Conservation (phyloP, 768 basidiomycete species). For the Obba rivulosa region DNA sequence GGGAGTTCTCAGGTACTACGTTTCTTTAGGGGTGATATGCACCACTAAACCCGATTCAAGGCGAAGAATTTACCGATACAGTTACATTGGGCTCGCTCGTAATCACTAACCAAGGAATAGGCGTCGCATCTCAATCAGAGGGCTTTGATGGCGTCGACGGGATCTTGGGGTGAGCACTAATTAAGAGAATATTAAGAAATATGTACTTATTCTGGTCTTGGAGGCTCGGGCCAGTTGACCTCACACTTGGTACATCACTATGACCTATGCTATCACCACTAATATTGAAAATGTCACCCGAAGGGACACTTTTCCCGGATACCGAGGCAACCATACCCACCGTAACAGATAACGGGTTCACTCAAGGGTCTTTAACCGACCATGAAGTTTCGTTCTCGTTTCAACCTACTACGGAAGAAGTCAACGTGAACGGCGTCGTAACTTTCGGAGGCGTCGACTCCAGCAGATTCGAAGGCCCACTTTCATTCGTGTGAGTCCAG, state of each 20-base stretch:
- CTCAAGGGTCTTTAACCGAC: constrained; percentile 21
- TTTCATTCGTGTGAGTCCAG: constrained; percentile 23
- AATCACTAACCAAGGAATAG: constrained; percentile 55
- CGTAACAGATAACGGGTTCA: constrained; percentile 38
- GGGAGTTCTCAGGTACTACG: constrained; percentile 3
- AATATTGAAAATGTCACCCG: constrained; percentile 4
- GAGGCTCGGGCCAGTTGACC: constrained; percentile 51
- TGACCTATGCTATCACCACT: constrained; percentile 5
- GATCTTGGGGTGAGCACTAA: constrained; percentile 52
- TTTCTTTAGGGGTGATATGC: neutral
- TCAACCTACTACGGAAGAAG: constrained; percentile 23
- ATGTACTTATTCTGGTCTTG: neutral
- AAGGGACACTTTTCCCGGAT: constrained; percentile 24
- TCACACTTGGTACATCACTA: constrained; percentile 34
- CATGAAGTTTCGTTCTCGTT: constrained; percentile 29
- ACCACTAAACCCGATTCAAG: neutral
- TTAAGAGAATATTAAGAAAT: neutral
- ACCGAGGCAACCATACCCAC: constrained; percentile 27
- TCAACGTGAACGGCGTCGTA: constrained; percentile 28
- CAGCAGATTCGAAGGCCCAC: constrained; percentile 26
- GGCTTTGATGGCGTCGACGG: constrained; percentile 51
- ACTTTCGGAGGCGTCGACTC: constrained; percentile 32
- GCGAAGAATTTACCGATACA: constrained; percentile 36
- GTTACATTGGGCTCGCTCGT: constrained; percentile 48
- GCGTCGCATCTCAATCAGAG: constrained; percentile 42